A percentile compares a stretch with the other conserved stretches of the same genome.
Evolutionary conservation across 257 asterid genomes (phyloP).

Genomic region (Solanum pimpinellifolium): DNA sequence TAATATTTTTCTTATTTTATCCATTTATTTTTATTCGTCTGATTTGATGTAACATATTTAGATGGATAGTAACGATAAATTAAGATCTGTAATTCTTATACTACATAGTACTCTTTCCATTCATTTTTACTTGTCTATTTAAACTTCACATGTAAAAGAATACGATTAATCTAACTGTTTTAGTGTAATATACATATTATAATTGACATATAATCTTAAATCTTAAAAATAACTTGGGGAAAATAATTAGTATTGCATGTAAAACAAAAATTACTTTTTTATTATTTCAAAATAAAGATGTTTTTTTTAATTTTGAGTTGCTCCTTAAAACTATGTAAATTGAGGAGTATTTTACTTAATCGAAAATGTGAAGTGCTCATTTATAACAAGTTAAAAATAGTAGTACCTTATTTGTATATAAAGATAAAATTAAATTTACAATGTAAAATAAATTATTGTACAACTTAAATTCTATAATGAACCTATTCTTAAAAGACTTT

Average conservation of each 20-base stretch:
- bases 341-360: neutral
- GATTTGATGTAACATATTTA: fast-evolving
- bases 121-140: no score
- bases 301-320: fast-evolving
- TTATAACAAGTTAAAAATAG: neutral
- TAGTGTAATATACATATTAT: neutral
- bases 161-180: neutral
- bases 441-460: neutral
- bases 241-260: neutral
- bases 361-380: neutral
- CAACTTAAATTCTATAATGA: neutral
- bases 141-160: no score
- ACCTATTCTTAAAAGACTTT: neutral
- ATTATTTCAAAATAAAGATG: neutral
- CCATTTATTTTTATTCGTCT: fast-evolving
- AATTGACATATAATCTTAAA: neutral
- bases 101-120: fast-evolving
- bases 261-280: no score
- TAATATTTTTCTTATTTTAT: fast-evolving
- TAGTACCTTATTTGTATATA: neutral
- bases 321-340: neutral
- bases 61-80: fast-evolving
- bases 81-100: fast-evolving
- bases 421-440: neutral
- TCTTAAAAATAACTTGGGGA: neutral